Conservation (phyloP, 345 rosid species). For the Clarkia xantiana region DNA sequence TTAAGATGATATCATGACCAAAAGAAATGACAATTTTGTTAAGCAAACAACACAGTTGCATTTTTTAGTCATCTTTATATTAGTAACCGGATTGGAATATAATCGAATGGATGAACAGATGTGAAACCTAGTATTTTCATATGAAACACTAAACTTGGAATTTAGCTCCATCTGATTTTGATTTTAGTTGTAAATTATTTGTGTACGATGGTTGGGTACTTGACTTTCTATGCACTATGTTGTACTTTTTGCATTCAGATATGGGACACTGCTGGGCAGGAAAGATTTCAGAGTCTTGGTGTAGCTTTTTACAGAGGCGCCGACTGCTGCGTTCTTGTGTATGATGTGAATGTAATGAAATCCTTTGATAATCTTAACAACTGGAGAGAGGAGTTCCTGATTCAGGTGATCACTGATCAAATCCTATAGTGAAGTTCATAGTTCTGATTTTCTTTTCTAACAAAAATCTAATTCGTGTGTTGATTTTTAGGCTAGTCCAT, state of each 20-base stretch:
- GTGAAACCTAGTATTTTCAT: too few species aligned
- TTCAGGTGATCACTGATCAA: slow-evolving; percentile 17
- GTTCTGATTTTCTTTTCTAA: background rate
- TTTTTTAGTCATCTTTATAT: too few species aligned
- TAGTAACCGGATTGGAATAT: too few species aligned
- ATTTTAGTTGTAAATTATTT: too few species aligned
- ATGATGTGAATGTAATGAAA: slow-evolving; percentile 36
- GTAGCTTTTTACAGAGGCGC: slow-evolving; percentile 42
- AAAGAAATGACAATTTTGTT: too few species aligned
- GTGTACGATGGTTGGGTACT: too few species aligned
- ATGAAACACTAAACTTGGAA: too few species aligned
- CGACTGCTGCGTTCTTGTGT: slow-evolving; percentile 37
- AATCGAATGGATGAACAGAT: too few species aligned
- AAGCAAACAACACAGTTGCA: too few species aligned
- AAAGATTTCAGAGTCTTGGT: slow-evolving; percentile 40
- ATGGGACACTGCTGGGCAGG: slow-evolving; percentile 45
- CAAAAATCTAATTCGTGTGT: background rate
- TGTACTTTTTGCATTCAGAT: slow-evolving; percentile 13
- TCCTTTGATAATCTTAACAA: slow-evolving; percentile 36
- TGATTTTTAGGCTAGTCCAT: slow-evolving; percentile 53
- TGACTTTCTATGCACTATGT: too few species aligned
- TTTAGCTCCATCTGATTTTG: too few species aligned
- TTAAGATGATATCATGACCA: too few species aligned
- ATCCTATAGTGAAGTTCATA: background rate
- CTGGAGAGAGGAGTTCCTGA: slow-evolving; percentile 37